These are phyloP conservation scores for Trametes villosa DNA, from an alignment of 768 basidiomycete species.

Conservation along the genomic window DNA sequence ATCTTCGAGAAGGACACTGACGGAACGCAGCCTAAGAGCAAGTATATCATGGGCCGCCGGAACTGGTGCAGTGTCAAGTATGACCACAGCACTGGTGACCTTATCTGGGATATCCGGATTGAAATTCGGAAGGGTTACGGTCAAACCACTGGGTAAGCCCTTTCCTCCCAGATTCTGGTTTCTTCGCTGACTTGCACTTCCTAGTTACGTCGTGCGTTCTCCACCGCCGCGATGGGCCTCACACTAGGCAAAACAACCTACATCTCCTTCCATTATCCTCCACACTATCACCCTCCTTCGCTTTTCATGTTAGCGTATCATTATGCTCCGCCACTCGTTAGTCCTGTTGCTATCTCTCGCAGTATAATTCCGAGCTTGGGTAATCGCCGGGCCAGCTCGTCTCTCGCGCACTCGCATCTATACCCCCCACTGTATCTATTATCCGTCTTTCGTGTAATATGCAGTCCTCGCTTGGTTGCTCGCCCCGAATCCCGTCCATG, in stretches of 20 bases:
- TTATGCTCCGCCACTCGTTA: conserved; percentile 12
- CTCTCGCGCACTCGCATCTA: not conserved
- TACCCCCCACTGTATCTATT: conserved; percentile 24
- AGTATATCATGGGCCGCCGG: conserved; percentile 83
- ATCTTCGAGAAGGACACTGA: conserved; percentile 79
- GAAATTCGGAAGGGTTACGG: conserved; percentile 86
- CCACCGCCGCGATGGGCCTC: conserved; percentile 37
- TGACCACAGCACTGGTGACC: conserved; percentile 59
- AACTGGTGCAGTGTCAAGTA: conserved; percentile 84
- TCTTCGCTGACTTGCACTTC: not conserved
- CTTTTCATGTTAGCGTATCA: conserved; percentile 4
- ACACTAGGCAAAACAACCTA: not conserved
- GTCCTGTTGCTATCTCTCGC: conserved; percentile 10
- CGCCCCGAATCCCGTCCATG: not conserved
- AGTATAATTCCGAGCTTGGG: conserved; percentile 10
- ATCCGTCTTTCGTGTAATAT: conserved; percentile 7
- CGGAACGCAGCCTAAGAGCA: conserved; percentile 74
- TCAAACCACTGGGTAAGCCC: conserved; percentile 73
- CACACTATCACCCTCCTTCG: not conserved
- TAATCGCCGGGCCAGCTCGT: conserved; percentile 2
- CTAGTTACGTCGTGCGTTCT: conserved; percentile 33
- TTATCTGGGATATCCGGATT: conserved; percentile 84
- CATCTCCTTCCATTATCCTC: not conserved
- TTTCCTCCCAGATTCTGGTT: not conserved
- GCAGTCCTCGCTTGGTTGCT: not conserved